Percentiles rank a stretch among this genome's conserved stretches.
Evolutionary conservation across 2,329 filamentous ascomycete species (phyloP).

Genomic region (Xylariaceae sp.): DNA sequence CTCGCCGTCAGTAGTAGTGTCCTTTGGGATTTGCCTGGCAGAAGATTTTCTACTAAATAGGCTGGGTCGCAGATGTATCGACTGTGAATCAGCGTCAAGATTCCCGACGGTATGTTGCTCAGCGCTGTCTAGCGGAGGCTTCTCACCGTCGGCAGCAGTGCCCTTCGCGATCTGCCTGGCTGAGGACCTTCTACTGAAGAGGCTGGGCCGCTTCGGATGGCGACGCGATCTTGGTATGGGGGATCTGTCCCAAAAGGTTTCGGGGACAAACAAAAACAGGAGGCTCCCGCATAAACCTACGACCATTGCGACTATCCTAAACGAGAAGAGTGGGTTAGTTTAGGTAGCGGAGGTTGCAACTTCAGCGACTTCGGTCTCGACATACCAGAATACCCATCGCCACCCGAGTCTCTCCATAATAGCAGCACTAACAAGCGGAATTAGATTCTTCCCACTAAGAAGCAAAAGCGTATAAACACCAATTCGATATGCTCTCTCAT

Average conservation of each 20-base stretch:
- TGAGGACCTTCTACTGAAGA: conserved; percentile 54
- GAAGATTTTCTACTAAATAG: conserved; percentile 54
- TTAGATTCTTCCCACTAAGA: conserved; percentile 86
- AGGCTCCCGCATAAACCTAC: conserved; percentile 71
- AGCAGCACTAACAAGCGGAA: conserved; percentile 83
- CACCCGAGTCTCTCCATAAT: conserved; percentile 78
- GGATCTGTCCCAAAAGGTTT: conserved; percentile 93
- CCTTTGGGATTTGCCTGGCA: conserved; percentile 31
- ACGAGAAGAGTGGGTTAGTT: conserved; percentile 6
- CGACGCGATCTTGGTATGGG: conserved; percentile 52
- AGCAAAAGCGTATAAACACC: conserved; percentile 91
- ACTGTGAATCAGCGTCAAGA: conserved; percentile 6
- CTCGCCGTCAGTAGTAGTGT: neutral
- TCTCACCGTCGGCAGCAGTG: conserved; percentile 1
- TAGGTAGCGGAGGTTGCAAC: conserved; percentile 1
- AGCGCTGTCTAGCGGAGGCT: conserved; percentile 1
- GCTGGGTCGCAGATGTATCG: conserved; percentile 40
- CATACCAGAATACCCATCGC: conserved; percentile 89
- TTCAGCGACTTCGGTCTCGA: conserved; percentile 7
- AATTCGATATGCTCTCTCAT: conserved; percentile 89
- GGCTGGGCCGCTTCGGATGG: conserved; percentile 45
- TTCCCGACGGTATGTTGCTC: conserved; percentile 16
- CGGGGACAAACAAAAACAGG: conserved; percentile 88
- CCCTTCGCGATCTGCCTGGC: conserved; percentile 32
- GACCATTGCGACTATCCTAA: conserved; percentile 78